Evolutionary conservation across 2,329 filamentous ascomycete species (phyloP).

Genomic region (Xylariales sp.): DNA sequence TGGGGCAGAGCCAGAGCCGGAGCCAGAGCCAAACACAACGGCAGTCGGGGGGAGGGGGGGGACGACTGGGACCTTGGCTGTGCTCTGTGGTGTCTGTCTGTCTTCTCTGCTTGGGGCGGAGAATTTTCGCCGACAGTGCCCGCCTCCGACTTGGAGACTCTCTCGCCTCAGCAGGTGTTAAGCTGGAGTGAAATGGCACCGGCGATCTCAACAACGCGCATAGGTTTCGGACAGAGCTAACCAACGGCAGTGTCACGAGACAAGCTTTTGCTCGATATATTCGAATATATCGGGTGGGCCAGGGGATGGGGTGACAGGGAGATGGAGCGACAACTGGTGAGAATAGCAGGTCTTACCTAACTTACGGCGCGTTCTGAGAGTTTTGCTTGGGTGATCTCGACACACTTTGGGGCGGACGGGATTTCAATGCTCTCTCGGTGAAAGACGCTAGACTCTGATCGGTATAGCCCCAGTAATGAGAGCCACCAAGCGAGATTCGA

Average conservation of each 20-base stretch:
- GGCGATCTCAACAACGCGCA: slow-evolving; percentile 8
- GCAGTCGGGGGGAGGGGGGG: slow-evolving; percentile 1
- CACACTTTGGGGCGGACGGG: slow-evolving; percentile 4
- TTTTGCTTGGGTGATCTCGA: slow-evolving; percentile 12
- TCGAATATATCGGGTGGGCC: slow-evolving; percentile 13
- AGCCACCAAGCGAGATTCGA: slow-evolving; percentile 1
- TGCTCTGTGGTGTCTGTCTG: not conserved
- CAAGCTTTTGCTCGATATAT: slow-evolving; percentile 20
- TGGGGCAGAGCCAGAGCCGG: slow-evolving; percentile 8
- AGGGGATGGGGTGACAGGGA: slow-evolving; percentile 14
- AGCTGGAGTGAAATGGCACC: not conserved
- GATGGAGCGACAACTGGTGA: slow-evolving; percentile 12
- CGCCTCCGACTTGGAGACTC: slow-evolving; percentile 1
- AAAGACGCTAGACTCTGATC: slow-evolving; percentile 6
- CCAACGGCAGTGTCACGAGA: slow-evolving; percentile 21
- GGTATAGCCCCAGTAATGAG: not conserved
- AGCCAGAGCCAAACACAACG: slow-evolving; percentile 7
- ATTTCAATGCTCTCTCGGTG: slow-evolving; percentile 8
- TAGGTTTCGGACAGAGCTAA: slow-evolving; percentile 14
- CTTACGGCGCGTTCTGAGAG: slow-evolving; percentile 18
- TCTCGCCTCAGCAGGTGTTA: slow-evolving; percentile 4
- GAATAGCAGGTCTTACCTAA: slow-evolving; percentile 21
- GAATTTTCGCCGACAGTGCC: slow-evolving; percentile 8
- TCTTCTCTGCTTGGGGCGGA: slow-evolving; percentile 1
- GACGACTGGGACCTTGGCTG: not conserved